Base-by-base conservation (phyloP, 345 rosid genomes). In the Citrus unshiu region DNA sequence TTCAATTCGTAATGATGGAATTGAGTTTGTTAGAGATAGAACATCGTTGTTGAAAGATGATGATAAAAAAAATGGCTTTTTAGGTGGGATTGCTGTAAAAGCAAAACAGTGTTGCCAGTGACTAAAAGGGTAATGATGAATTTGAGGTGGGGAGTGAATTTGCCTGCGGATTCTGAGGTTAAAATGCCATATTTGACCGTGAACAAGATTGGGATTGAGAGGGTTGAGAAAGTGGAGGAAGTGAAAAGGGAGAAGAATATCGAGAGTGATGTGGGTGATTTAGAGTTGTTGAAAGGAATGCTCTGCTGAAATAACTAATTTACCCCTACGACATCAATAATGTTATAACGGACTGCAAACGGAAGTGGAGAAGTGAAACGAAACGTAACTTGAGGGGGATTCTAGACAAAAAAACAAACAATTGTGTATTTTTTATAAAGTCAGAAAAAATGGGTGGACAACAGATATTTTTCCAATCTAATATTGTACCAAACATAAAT, bases 201-300 rank as follows among this genome's bases (percentile, higher is more conserved):
- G 62, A 87, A 87, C 80, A 91, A 90, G 87, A 86, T 90, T 40
- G 87, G 83, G 12, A 73, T 90, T 5, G 91, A 91, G 81, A 84
- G 84, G 76, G 37, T 78, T 67, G 90, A 83, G 79, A 87, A 81
- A 39, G 84, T 70, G 34, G 74, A 84, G 75, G 86, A 79, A 77
- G 80, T 60, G 65, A 76, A 72, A 73, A 64, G 64, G 40, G 73
- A 63, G 46, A 74, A 56, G 46, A 74, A 49, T 25, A 24, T 59
- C 29, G 84, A 59, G 72, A 80, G 58, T 61, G 76, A 73, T 34
- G 73, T 18, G 3, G 89, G 89, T 72, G 91, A 87, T 68, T 2
- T 77, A 54, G 90, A 89, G 77, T 68, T 87, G 84, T 27, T 87
- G 79, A 88, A 86, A 79, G 92, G 89, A 14, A 76, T 87, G 85